These are phyloP conservation scores for Lasiosphaeria ovina DNA, from an alignment of 495 filamentous ascomycete genomes.

Conservation along the genomic window DNA sequence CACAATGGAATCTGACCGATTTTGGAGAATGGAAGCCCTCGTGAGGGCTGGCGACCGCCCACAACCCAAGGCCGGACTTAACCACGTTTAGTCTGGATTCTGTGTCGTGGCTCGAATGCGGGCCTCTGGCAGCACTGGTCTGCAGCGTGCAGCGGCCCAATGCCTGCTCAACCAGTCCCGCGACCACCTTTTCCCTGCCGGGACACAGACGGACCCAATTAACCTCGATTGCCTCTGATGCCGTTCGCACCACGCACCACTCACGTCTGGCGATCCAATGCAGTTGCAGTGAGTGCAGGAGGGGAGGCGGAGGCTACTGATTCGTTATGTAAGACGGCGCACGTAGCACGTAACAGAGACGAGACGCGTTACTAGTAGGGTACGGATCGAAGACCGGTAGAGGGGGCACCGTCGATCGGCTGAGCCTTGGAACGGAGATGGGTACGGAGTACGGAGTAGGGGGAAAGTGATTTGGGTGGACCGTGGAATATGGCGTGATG, in stretches of 20 bases:
- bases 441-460: no score
- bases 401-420: neutral
- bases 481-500: no score
- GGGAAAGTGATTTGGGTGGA: no score
- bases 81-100: conserved; percentile 37
- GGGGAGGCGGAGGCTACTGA: conserved; percentile 23
- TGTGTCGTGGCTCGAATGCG: conserved; percentile 64
- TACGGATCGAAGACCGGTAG: neutral
- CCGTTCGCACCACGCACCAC: conserved; percentile 18
- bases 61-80: conserved; percentile 33
- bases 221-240: conserved; percentile 20
- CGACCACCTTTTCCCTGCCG: conserved; percentile 27
- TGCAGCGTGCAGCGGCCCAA: conserved; percentile 55
- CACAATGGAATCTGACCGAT: neutral
- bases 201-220: conserved; percentile 25
- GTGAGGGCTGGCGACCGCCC: conserved; percentile 20
- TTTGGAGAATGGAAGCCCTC: conserved; percentile 13
- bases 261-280: conserved; percentile 9
- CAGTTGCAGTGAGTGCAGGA: conserved; percentile 6
- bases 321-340: conserved; percentile 18
- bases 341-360: conserved; percentile 1
- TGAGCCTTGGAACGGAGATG: no score
- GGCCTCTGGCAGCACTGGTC: conserved; percentile 47
- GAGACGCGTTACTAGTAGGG: neutral
- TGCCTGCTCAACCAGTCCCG: conserved; percentile 40